Evolutionary conservation across 2,329 filamentous ascomycete genomes (phyloP).

Genomic region (Clonostachys solani): DNA sequence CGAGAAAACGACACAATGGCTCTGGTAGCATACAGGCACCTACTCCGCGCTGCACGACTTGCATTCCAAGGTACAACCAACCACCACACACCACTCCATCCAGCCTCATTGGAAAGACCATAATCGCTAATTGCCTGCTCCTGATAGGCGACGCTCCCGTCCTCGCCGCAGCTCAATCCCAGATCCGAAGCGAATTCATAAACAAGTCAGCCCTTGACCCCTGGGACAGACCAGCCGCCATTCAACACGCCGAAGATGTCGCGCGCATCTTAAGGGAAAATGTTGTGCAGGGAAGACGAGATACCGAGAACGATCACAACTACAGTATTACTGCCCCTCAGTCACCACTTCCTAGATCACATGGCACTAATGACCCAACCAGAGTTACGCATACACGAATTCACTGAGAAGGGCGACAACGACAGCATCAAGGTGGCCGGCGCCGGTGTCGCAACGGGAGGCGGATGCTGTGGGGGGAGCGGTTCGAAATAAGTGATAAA

Average conservation of each 20-base stretch:
- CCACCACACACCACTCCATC: neutral
- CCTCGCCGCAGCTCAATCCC: constrained; percentile 64
- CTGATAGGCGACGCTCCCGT: constrained; percentile 63
- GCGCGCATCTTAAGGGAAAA: constrained; percentile 77
- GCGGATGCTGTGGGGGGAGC: constrained; percentile 24
- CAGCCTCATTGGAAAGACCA: neutral
- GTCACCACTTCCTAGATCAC: neutral
- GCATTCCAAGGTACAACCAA: constrained; percentile 71
- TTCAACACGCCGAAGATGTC: constrained; percentile 79
- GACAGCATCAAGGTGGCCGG: constrained; percentile 73
- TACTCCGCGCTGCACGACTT: constrained; percentile 75
- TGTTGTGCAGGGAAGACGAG: constrained; percentile 74
- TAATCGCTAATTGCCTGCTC: neutral
- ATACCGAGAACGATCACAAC: constrained; percentile 33
- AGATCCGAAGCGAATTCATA: constrained; percentile 73
- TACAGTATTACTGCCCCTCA: constrained; percentile 44
- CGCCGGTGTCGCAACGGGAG: constrained; percentile 14
- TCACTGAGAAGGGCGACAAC: constrained; percentile 91
- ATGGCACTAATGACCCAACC: neutral
- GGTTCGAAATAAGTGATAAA: neutral
- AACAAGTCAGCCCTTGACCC: constrained; percentile 56
- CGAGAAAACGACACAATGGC: constrained; percentile 43
- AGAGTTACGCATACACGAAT: constrained; percentile 86
- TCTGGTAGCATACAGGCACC: constrained; percentile 71
- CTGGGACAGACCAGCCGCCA: constrained; percentile 51